Conservation (phyloP, 176 grass and related monocot species). For the Eragrostis curvula region DNA sequence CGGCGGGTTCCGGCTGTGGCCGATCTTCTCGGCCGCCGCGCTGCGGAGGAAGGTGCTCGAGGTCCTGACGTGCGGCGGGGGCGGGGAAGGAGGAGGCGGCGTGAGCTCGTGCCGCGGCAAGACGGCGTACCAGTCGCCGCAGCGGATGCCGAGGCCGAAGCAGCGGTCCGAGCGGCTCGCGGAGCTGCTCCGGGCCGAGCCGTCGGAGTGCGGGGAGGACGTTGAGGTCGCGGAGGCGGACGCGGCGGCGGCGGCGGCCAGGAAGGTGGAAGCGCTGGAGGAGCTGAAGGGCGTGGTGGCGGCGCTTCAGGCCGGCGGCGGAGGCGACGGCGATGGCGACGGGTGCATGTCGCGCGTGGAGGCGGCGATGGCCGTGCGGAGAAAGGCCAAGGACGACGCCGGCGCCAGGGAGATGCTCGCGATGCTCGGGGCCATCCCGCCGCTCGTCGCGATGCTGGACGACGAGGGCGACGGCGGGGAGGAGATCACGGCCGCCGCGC, state of each 20-base stretch:
- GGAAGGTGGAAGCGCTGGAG: slow-evolving; percentile 42
- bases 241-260: slow-evolving; percentile 20
- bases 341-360: slow-evolving; percentile 36
- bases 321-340: not conserved
- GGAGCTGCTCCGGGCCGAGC: slow-evolving; percentile 66
- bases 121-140: slow-evolving; percentile 27
- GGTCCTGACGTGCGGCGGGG: slow-evolving; percentile 55
- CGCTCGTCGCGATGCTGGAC: slow-evolving; percentile 82
- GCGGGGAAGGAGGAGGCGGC: not conserved
- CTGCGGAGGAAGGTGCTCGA: slow-evolving; percentile 68
- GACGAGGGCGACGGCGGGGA: slow-evolving; percentile 45
- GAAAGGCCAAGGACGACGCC: slow-evolving; percentile 81
- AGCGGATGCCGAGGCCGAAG: slow-evolving; percentile 37
- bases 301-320: slow-evolving; percentile 37
- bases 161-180: slow-evolving; percentile 60
- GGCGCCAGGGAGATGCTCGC: slow-evolving; percentile 80
- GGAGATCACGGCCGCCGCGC: slow-evolving; percentile 49
- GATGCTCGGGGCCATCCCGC: slow-evolving; percentile 85
- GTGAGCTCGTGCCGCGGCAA: slow-evolving; percentile 16
- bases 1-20: slow-evolving; percentile 58
- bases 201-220: slow-evolving; percentile 62
- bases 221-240: slow-evolving; percentile 20
- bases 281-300: slow-evolving; percentile 61
- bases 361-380: slow-evolving; percentile 63
- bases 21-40: slow-evolving; percentile 61